phyloP scores from a whole-genome alignment of 768 basidiomycete genomes.

The Rubroboletus satanas region DNA sequence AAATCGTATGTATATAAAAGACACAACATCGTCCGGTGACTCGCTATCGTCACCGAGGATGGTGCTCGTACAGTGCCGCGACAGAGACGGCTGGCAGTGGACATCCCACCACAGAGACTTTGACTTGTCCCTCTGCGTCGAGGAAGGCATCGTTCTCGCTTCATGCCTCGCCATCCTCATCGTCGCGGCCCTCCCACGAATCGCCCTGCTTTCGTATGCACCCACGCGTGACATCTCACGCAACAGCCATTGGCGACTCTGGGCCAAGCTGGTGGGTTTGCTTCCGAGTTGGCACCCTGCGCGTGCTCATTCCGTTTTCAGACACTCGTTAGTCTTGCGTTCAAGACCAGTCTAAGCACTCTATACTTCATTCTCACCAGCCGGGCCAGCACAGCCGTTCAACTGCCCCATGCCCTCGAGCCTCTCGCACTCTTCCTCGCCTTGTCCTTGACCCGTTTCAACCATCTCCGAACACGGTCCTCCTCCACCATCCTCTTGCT shows the following conservation, averaged over 20 bases:
- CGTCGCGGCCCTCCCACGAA: slow-evolving; percentile 39
- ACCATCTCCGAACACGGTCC: slow-evolving; percentile 65
- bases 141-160: slow-evolving; percentile 66
- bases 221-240: slow-evolving; percentile 35
- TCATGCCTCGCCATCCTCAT: slow-evolving; percentile 45
- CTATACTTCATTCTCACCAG: slow-evolving; percentile 37
- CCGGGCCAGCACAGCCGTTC: slow-evolving; percentile 36
- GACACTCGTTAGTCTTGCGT: slow-evolving; percentile 47
- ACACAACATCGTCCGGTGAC: too few species aligned
- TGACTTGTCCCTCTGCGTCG: slow-evolving; percentile 79
- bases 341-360: slow-evolving; percentile 43
- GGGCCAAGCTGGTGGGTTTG: slow-evolving; percentile 62
- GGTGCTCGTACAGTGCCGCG: slow-evolving; percentile 41
- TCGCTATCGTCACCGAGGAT: slow-evolving; percentile 21
- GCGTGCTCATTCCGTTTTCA: slow-evolving; percentile 24
- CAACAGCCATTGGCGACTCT: slow-evolving; percentile 50
- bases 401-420: slow-evolving; percentile 55
- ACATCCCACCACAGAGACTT: slow-evolving; percentile 60
- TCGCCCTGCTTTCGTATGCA: slow-evolving; percentile 28
- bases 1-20: not conserved
- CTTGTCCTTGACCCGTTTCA: slow-evolving; percentile 53
- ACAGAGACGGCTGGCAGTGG: slow-evolving; percentile 62
- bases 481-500: slow-evolving; percentile 73
- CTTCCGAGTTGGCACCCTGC: not conserved
- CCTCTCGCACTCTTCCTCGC: slow-evolving; percentile 48